Conservation (phyloP, 2,329 filamentous ascomycete species). For the Calonectria fujianensis region DNA sequence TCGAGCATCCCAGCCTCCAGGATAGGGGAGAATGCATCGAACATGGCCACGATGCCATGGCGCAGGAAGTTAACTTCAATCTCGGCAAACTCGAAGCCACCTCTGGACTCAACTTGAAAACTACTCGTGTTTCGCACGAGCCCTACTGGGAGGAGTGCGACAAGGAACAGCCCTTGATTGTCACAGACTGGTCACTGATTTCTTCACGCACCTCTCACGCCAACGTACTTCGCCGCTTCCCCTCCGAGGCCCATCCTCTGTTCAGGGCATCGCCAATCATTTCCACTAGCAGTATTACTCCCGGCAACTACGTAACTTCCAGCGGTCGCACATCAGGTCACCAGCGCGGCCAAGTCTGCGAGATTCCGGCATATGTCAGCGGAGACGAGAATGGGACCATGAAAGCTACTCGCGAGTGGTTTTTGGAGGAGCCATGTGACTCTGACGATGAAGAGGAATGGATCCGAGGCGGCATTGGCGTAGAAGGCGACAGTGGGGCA, state of each 20-base stretch:
- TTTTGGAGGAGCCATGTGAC: conserved; percentile 63
- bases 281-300: conserved; percentile 56
- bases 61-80: conserved; percentile 53
- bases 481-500: conserved; percentile 67
- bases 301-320: conserved; percentile 61
- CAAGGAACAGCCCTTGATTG: conserved; percentile 63
- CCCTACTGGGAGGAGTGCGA: conserved; percentile 66
- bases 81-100: conserved; percentile 63
- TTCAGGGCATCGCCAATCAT: conserved; percentile 59
- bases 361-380: conserved; percentile 65
- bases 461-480: conserved; percentile 68
- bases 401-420: conserved; percentile 68
- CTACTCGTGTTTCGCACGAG: conserved; percentile 66
- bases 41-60: conserved; percentile 62
- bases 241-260: conserved; percentile 58
- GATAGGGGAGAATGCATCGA: conserved; percentile 61
- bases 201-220: conserved; percentile 59
- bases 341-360: conserved; percentile 64
- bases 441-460: conserved; percentile 65
- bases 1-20: conserved; percentile 65
- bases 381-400: conserved; percentile 63
- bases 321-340: conserved; percentile 67
- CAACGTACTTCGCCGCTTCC: conserved; percentile 65
- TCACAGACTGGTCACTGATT: conserved; percentile 67
- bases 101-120: conserved; percentile 65